phyloP scores from a whole-genome alignment of 345 rosid species.

The Populus nigra region DNA sequence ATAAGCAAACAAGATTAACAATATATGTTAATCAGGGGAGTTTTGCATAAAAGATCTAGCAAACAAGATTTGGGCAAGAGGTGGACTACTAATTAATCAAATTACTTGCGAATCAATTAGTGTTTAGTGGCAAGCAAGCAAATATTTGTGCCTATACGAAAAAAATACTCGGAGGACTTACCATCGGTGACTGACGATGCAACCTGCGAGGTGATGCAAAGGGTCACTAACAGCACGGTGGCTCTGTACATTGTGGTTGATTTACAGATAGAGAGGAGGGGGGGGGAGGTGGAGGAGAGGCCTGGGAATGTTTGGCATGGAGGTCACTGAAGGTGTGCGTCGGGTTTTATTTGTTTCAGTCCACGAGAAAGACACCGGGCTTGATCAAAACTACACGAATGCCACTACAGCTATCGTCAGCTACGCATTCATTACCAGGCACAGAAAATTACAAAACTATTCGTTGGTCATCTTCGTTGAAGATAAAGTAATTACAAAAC shows the following conservation, averaged over 20 bases:
- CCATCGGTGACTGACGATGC: constrained; percentile 44
- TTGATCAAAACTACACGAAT: constrained; percentile 24
- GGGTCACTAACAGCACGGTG: constrained; percentile 32
- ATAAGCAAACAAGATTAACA: too few relatives aligned
- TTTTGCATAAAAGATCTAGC: too few relatives aligned
- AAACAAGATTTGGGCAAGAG: too few relatives aligned
- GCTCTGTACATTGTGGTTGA: constrained; percentile 39
- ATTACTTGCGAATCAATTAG: too few relatives aligned
- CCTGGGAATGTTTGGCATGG: too few relatives aligned
- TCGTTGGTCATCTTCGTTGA: neutral
- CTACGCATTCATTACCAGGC: neutral
- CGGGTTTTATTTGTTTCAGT: constrained; percentile 10
- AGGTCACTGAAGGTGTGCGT: neutral
- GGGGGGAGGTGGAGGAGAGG: neutral
- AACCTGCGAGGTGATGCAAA: constrained; percentile 31
- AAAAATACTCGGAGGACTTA: constrained; percentile 17
- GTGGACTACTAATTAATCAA: too few relatives aligned
- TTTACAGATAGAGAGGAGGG: neutral
- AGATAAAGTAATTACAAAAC: neutral
- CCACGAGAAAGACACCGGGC: constrained; percentile 26
- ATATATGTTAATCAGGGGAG: too few relatives aligned
- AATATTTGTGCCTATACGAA: neutral
- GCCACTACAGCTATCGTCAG: constrained; percentile 34
- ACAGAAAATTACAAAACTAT: neutral
- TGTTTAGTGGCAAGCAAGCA: too few relatives aligned